phyloP scores from a whole-genome alignment of 495 filamentous ascomycete species.

The Podospora conica region DNA sequence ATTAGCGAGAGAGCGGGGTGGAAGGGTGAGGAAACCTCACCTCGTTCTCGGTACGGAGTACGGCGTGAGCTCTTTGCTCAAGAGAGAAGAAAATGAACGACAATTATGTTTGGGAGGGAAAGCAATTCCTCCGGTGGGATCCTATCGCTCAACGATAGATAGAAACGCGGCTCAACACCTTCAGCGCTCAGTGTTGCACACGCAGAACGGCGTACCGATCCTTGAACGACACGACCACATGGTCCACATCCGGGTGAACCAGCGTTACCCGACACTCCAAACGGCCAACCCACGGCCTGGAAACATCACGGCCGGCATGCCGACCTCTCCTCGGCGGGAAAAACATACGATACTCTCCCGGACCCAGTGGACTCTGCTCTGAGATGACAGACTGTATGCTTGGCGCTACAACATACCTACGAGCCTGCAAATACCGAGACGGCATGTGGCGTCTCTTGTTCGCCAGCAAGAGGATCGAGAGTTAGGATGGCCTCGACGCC shows the following conservation, averaged over 20 bases:
- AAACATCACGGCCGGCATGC: too few species aligned
- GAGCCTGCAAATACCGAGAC: too few species aligned
- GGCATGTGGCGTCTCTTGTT: too few species aligned
- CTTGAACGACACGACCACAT: background rate
- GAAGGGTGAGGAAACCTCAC: background rate
- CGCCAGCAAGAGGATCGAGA: too few species aligned
- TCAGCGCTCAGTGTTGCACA: background rate
- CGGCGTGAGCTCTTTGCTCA: background rate
- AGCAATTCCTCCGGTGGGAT: too few species aligned
- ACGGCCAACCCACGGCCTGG: background rate
- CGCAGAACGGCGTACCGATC: background rate
- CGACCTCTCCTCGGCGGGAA: background rate
- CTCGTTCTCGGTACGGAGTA: background rate
- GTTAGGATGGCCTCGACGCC: too few species aligned
- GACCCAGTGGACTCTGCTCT: too few species aligned
- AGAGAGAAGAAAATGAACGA: background rate
- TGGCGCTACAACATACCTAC: too few species aligned
- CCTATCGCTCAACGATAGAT: background rate
- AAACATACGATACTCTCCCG: too few species aligned
- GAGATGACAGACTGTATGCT: too few species aligned
- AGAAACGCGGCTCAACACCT: background rate
- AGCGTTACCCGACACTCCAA: too few species aligned
- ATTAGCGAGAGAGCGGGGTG: background rate
- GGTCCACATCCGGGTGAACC: too few species aligned
- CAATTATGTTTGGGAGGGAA: background rate